Percentiles rank a stretch among this genome's conserved stretches.
Evolutionary conservation across 2,329 filamentous ascomycete genomes (phyloP).

Genomic region (Ilyonectria destructans): DNA sequence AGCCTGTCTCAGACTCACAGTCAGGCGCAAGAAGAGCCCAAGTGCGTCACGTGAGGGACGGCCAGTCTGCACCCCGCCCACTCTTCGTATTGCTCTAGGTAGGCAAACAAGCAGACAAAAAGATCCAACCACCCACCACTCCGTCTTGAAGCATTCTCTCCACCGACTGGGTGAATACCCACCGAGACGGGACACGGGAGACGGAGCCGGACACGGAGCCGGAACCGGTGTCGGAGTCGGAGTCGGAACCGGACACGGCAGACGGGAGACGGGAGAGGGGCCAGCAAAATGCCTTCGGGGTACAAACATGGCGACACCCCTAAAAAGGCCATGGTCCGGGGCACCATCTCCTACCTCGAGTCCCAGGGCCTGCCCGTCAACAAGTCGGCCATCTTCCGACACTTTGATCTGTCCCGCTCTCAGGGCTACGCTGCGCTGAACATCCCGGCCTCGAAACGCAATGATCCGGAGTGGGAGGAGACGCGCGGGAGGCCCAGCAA

Average conservation of each 20-base stretch:
- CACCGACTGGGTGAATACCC: constrained; percentile 39
- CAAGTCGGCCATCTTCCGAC: constrained; percentile 59
- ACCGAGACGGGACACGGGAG: constrained; percentile 23
- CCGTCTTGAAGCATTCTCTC: constrained; percentile 46
- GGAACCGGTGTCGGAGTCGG: background rate
- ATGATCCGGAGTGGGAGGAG: constrained; percentile 59
- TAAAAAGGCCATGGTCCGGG: constrained; percentile 58
- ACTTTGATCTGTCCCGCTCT: constrained; percentile 58
- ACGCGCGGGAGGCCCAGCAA: constrained; percentile 56
- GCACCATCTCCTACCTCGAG: constrained; percentile 59
- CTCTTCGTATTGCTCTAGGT: constrained; percentile 29
- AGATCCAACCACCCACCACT: constrained; percentile 53
- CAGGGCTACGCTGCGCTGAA: constrained; percentile 58
- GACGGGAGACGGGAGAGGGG: background rate
- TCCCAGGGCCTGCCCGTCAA: constrained; percentile 57
- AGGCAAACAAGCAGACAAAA: constrained; percentile 51
- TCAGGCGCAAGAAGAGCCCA: background rate
- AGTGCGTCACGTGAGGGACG: constrained; percentile 41
- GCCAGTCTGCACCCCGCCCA: constrained; percentile 31
- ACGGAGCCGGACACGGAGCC: constrained; percentile 18
- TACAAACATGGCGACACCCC: constrained; percentile 58
- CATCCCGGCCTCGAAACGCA: constrained; percentile 52
- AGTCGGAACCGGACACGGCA: constrained; percentile 3
- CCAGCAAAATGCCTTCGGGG: constrained; percentile 48
- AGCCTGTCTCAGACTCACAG: background rate